phyloP scores from a whole-genome alignment of 345 rosid species.

The Excoecaria agallocha region DNA sequence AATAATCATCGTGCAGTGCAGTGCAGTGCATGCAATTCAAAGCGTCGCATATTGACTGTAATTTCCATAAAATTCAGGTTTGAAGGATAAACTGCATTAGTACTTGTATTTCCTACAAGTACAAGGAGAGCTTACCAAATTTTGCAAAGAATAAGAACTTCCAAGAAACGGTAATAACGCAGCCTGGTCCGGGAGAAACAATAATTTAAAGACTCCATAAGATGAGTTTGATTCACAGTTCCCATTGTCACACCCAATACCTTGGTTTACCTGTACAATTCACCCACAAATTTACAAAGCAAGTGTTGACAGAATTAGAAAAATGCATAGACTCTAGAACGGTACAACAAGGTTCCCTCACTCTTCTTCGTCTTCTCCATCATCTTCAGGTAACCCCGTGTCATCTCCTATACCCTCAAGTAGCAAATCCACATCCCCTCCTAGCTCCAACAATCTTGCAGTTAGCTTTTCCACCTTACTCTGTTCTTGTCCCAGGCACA shows the following conservation, averaged over 20 bases:
- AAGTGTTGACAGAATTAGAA: not conserved
- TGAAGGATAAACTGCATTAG: too few relatives aligned
- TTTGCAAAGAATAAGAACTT: too few relatives aligned
- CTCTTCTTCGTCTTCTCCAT: constrained; percentile 42
- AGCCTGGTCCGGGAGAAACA: not conserved
- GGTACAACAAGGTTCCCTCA: not conserved
- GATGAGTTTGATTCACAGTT: not conserved
- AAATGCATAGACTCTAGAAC: not conserved
- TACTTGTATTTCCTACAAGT: too few relatives aligned
- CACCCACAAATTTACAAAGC: constrained; percentile 20
- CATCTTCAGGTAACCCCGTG: constrained; percentile 65
- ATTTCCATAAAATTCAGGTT: too few relatives aligned
- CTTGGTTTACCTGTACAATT: constrained; percentile 20
- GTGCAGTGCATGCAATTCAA: too few relatives aligned
- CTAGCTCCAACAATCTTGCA: constrained; percentile 67
- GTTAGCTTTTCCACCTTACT: constrained; percentile 88
- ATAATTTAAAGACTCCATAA: not conserved
- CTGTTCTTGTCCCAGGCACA: constrained; percentile 97
- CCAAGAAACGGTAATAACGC: not conserved
- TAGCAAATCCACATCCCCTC: constrained; percentile 76
- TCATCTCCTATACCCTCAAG: constrained; percentile 93
- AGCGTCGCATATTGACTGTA: too few relatives aligned
- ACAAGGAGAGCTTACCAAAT: too few relatives aligned
- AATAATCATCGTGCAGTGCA: too few relatives aligned
- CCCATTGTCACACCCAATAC: not conserved